These are phyloP conservation scores for Irpex sp. DNA, from an alignment of 1,284 basidiomycete species.

Conservation along the genomic window DNA sequence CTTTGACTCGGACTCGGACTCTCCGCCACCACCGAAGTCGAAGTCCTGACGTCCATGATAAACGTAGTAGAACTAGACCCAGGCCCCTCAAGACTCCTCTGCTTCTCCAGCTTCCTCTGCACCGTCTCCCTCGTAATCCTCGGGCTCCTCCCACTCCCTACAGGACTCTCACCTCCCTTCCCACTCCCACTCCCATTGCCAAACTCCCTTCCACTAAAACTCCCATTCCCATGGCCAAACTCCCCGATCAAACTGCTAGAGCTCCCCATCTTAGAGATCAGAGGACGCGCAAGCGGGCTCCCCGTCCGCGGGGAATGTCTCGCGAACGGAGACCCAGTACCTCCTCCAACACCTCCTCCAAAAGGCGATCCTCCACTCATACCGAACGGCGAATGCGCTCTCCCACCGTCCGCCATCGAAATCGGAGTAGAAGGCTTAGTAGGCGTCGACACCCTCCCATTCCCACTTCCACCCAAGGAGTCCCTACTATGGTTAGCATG, in stretches of 20 bases:
- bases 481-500: conserved; percentile 3
- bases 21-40: no score
- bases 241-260: not conserved
- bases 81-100: conserved; percentile 39
- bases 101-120: conserved; percentile 40
- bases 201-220: no score
- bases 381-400: no score
- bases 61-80: conserved; percentile 7
- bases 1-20: not conserved
- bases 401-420: no score
- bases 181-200: not conserved
- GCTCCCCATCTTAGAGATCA: not conserved
- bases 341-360: no score
- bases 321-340: conserved; percentile 1
- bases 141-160: conserved; percentile 4
- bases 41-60: no score
- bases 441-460: no score
- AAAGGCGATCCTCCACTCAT: no score
- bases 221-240: no score
- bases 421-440: no score
- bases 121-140: conserved; percentile 36
- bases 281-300: conserved; percentile 12
- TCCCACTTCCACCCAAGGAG: not conserved
- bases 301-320: conserved; percentile 9
- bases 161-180: conserved; percentile 5